Percentiles rank a stretch among this genome's conserved stretches.
Evolutionary conservation across 2,329 filamentous ascomycete species (phyloP).

Genomic region (Penicillium hesseltinei): DNA sequence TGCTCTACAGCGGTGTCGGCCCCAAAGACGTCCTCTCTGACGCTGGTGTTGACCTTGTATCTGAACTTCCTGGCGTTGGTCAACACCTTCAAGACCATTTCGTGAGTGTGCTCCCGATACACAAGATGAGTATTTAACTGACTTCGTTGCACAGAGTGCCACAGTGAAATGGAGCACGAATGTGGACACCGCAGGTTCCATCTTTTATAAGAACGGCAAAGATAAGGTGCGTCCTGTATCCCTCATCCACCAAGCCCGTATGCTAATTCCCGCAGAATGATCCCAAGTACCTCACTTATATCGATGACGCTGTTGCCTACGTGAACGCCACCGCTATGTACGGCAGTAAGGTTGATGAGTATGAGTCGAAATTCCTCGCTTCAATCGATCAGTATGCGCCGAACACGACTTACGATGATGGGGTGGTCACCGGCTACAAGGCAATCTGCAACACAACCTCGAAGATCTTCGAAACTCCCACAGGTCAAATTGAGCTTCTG

Average conservation of each 20-base stretch:
- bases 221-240: conserved; percentile 24
- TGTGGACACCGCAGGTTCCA: conserved; percentile 30
- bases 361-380: conserved; percentile 17
- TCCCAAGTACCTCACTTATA: conserved; percentile 28
- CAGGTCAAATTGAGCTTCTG: conserved; percentile 28
- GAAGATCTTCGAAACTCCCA: conserved; percentile 24
- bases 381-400: conserved; percentile 19
- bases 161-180: conserved; percentile 31
- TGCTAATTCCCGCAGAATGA: conserved; percentile 21
- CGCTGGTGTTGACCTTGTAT: conserved; percentile 46
- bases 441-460: conserved; percentile 29
- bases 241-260: not conserved
- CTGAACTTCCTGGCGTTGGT: conserved; percentile 49
- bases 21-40: conserved; percentile 46
- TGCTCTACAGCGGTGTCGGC: conserved; percentile 62
- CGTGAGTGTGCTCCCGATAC: conserved; percentile 11
- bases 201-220: conserved; percentile 27
- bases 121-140: not conserved
- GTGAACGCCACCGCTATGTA: conserved; percentile 26
- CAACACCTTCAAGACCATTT: conserved; percentile 54
- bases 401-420: conserved; percentile 25
- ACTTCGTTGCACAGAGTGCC: conserved; percentile 25
- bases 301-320: conserved; percentile 29
- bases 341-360: conserved; percentile 10
- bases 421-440: conserved; percentile 28